phyloP scores from a whole-genome alignment of 2,329 filamentous ascomycete species.

The Nannizziopsis arthrosporioides region DNA sequence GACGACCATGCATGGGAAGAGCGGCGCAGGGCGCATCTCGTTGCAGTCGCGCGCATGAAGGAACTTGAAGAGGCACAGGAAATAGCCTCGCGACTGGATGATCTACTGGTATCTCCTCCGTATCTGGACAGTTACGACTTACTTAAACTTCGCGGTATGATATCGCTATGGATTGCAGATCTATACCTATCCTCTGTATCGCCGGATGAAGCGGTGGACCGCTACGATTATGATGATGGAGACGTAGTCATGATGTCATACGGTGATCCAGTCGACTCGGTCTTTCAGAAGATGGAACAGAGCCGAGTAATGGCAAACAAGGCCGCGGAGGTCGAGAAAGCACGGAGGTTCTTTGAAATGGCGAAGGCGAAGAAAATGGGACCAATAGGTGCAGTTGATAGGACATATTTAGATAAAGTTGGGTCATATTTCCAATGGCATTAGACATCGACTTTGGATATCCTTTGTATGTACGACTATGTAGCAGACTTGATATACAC shows the following conservation, averaged over 20 bases:
- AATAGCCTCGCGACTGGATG: conserved; percentile 59
- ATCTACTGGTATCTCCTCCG: conserved; percentile 55
- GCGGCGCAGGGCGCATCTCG: conserved; percentile 27
- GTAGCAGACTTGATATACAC: not conserved
- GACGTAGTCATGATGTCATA: conserved; percentile 8
- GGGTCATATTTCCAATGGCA: not conserved
- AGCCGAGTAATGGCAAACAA: conserved; percentile 27
- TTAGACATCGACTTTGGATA: not conserved
- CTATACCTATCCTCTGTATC: conserved; percentile 36
- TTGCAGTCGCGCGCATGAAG: conserved; percentile 33
- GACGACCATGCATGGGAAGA: conserved; percentile 15
- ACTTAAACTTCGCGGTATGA: conserved; percentile 59
- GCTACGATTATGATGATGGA: conserved; percentile 5
- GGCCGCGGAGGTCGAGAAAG: conserved; percentile 23
- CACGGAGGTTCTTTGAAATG: conserved; percentile 26
- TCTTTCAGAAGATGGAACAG: conserved; percentile 25
- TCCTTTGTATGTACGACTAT: not conserved
- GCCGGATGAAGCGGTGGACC: conserved; percentile 14
- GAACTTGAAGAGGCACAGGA: conserved; percentile 50
- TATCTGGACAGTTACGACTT: conserved; percentile 58
- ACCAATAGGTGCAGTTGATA: conserved; percentile 22
- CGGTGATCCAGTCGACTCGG: conserved; percentile 19
- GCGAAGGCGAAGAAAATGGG: conserved; percentile 24
- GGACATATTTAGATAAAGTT: conserved; percentile 19
- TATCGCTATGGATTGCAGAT: conserved; percentile 64